Percentiles rank a stretch among this genome's conserved stretches.
Conservation (phyloP, 2,329 filamentous ascomycete genomes). For the Aphanocladium album region DNA sequence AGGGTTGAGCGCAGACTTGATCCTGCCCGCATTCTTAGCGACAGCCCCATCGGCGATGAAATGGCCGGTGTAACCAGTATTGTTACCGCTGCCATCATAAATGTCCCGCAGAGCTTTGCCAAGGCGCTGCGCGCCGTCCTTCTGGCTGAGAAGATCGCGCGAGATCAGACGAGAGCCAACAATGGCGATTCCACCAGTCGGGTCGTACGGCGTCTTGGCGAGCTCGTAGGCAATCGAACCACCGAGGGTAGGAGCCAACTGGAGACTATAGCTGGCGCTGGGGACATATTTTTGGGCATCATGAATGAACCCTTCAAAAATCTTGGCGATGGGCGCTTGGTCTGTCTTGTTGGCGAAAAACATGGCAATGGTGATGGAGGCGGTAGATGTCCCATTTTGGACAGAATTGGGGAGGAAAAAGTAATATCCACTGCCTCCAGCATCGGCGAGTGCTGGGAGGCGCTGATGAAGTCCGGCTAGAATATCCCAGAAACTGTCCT, state of each 20-base stretch:
- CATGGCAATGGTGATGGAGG: constrained; percentile 2
- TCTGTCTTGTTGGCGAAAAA: constrained; percentile 15
- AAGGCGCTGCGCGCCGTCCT: constrained; percentile 20
- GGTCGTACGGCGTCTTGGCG: constrained; percentile 14
- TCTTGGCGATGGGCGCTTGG: constrained; percentile 2
- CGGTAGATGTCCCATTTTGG: constrained; percentile 7
- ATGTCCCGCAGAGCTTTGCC: constrained; percentile 19
- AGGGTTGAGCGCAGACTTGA: constrained; percentile 35
- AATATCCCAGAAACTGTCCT: constrained; percentile 28
- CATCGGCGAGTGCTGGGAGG: constrained; percentile 32
- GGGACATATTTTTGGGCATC: constrained; percentile 1
- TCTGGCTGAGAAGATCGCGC: constrained; percentile 24
- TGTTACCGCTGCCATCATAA: constrained; percentile 7
- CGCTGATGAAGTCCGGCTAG: constrained; percentile 24
- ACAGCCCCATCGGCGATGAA: constrained; percentile 16
- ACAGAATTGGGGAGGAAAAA: constrained; percentile 21
- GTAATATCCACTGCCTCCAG: constrained; percentile 33
- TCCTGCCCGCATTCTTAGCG: constrained; percentile 17
- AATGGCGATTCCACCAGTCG: constrained; percentile 19
- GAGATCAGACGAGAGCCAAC: constrained; percentile 18
- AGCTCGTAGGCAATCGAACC: constrained; percentile 12
- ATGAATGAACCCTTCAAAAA: constrained; percentile 3
- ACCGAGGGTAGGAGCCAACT: not conserved
- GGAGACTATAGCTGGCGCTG: constrained; percentile 1
- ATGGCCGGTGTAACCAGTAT: constrained; percentile 17